A percentile compares a stretch with the other conserved stretches of the same genome.
These are phyloP conservation scores for Dothideomycetes sp. DNA, from an alignment of 2,329 filamentous ascomycete species.

Conservation along the genomic window DNA sequence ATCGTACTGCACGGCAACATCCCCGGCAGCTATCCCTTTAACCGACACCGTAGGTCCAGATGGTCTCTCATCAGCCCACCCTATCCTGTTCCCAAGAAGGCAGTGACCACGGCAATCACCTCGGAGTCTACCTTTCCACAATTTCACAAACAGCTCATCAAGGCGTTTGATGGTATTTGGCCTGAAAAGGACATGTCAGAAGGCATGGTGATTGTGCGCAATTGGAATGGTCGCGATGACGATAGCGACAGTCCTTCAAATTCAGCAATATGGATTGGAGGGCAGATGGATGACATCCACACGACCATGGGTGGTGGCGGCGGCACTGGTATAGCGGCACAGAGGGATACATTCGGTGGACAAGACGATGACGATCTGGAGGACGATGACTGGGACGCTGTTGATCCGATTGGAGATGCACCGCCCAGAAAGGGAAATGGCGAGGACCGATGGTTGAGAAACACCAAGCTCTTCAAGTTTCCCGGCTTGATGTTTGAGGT, in stretches of 20 bases:
- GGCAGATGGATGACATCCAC: slow-evolving; percentile 21
- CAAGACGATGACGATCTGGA: slow-evolving; percentile 17
- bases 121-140: slow-evolving; percentile 72
- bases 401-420: background rate
- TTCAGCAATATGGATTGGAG: slow-evolving; percentile 23
- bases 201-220: slow-evolving; percentile 25
- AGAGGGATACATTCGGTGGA: no score
- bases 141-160: slow-evolving; percentile 56
- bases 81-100: slow-evolving; percentile 22
- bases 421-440: slow-evolving; percentile 16
- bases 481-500: slow-evolving; percentile 94
- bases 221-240: slow-evolving; percentile 17
- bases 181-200: slow-evolving; percentile 39
- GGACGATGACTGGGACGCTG: slow-evolving; percentile 18
- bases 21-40: slow-evolving; percentile 93
- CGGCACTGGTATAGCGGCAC: no score
- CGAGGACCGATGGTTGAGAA: slow-evolving; percentile 48
- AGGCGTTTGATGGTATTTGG: slow-evolving; percentile 55
- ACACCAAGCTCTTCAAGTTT: slow-evolving; percentile 84
- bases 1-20: slow-evolving; percentile 91
- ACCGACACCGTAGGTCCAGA: slow-evolving; percentile 77
- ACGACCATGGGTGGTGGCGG: no score
- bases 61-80: slow-evolving; percentile 59
- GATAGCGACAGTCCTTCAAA: slow-evolving; percentile 14
- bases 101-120: slow-evolving; percentile 38